Conservation (phyloP, 345 rosid genomes). For the Linum lewisii region DNA sequence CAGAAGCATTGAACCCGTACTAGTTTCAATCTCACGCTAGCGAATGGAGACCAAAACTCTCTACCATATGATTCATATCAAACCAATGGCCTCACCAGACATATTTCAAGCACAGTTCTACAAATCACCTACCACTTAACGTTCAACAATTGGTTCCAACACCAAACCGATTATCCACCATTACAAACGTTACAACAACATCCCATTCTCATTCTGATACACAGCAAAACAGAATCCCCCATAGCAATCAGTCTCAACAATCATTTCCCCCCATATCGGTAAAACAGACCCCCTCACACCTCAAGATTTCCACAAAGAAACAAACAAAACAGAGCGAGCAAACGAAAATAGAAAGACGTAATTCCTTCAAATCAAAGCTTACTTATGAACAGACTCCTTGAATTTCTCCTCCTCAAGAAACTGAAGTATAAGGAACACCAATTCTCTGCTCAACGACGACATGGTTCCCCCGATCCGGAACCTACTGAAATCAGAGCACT, state of each 20-base stretch:
- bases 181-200: too few relatives aligned
- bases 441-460: constrained; percentile 80
- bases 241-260: neutral
- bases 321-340: neutral
- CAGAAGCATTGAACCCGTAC: too few relatives aligned
- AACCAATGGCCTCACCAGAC: too few relatives aligned
- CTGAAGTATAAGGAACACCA: constrained; percentile 88
- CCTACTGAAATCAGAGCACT: neutral
- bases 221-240: neutral
- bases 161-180: too few relatives aligned
- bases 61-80: too few relatives aligned
- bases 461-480: constrained; percentile 17
- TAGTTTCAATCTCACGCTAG: too few relatives aligned
- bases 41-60: too few relatives aligned
- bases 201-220: too few relatives aligned
- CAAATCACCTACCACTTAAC: too few relatives aligned
- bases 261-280: constrained; percentile 7
- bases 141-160: too few relatives aligned
- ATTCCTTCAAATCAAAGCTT: constrained; percentile 14
- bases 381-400: constrained; percentile 84
- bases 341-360: neutral
- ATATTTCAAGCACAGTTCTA: too few relatives aligned
- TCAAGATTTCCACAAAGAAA: neutral
- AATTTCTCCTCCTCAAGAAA: constrained; percentile 91
- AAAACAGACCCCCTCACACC: neutral